phyloP scores from a whole-genome alignment of 2,329 filamentous ascomycete genomes.

The Myrmaecium sp. region DNA sequence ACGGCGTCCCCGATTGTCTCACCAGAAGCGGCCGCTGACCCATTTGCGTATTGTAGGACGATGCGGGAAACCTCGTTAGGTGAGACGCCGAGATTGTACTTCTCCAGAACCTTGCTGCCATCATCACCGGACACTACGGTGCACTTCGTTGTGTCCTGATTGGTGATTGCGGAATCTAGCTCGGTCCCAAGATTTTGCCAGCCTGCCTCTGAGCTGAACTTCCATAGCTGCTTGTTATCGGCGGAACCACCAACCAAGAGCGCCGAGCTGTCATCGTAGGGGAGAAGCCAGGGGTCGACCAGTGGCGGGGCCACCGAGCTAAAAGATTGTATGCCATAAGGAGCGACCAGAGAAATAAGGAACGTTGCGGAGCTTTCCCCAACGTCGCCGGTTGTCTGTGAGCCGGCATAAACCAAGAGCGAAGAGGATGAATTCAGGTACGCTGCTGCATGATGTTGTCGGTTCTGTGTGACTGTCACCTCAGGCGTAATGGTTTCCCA shows the following conservation, averaged over 20 bases:
- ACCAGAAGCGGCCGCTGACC: constrained; percentile 31
- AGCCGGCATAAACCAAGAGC: constrained; percentile 70
- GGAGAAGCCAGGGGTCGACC: constrained; percentile 52
- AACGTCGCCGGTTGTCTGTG: constrained; percentile 38
- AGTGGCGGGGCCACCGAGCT: constrained; percentile 44
- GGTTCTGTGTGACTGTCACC: constrained; percentile 41
- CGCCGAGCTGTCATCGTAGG: constrained; percentile 54
- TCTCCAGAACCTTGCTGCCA: constrained; percentile 59
- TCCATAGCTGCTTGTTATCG: constrained; percentile 50
- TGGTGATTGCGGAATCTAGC: constrained; percentile 43
- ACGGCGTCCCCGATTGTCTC: constrained; percentile 28
- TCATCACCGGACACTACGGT: constrained; percentile 56
- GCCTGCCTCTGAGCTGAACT: constrained; percentile 45
- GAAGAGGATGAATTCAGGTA: constrained; percentile 55
- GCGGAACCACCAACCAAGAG: constrained; percentile 58
- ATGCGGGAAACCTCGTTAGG: constrained; percentile 62
- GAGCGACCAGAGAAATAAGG: constrained; percentile 47
- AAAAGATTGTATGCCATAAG: constrained; percentile 45
- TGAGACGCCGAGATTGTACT: constrained; percentile 56
- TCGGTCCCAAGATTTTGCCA: constrained; percentile 54
- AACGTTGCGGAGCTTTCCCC: constrained; percentile 57
- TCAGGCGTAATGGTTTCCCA: constrained; percentile 41
- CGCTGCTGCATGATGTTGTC: constrained; percentile 56
- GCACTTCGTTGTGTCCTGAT: constrained; percentile 42
- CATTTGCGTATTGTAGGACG: constrained; percentile 45